phyloP scores from a whole-genome alignment of 148 eudicot species.

The Cornus florida region DNA sequence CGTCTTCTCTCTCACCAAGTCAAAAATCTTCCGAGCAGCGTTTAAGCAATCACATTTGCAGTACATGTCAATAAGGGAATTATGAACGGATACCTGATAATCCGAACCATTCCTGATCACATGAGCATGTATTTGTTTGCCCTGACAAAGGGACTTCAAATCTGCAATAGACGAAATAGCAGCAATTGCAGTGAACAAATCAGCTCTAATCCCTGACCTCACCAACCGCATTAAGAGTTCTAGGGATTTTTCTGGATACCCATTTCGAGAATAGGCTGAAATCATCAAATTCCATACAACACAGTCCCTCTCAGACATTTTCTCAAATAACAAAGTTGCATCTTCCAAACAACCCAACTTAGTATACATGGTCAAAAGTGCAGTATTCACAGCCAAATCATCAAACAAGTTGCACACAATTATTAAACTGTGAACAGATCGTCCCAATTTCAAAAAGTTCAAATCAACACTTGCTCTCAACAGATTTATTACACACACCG shows the following conservation, averaged over 20 bases:
- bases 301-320: conserved; percentile 30
- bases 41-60: conserved; percentile 25
- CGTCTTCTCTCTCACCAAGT: conserved; percentile 22
- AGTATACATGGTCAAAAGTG: conserved; percentile 36
- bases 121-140: conserved; percentile 34
- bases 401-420: conserved; percentile 24
- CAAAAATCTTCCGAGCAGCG: conserved; percentile 24
- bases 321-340: conserved; percentile 30
- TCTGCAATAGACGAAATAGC: conserved; percentile 30
- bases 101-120: conserved; percentile 31
- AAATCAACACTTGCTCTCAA: conserved; percentile 31
- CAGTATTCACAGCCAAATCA: conserved; percentile 29
- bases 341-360: conserved; percentile 21
- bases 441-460: conserved; percentile 25
- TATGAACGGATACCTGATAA: conserved; percentile 36
- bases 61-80: conserved; percentile 36
- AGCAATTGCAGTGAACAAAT: conserved; percentile 35
- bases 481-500: conserved; percentile 27
- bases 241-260: conserved; percentile 22
- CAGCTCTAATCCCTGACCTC: conserved; percentile 29
- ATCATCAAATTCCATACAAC: conserved; percentile 43
- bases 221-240: conserved; percentile 22
- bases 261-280: conserved; percentile 25
- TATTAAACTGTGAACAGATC: conserved; percentile 23
- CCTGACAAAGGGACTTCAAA: conserved; percentile 23